phyloP scores from a whole-genome alignment of 1,284 basidiomycete genomes.

The Fomitiporia mediterranea region DNA sequence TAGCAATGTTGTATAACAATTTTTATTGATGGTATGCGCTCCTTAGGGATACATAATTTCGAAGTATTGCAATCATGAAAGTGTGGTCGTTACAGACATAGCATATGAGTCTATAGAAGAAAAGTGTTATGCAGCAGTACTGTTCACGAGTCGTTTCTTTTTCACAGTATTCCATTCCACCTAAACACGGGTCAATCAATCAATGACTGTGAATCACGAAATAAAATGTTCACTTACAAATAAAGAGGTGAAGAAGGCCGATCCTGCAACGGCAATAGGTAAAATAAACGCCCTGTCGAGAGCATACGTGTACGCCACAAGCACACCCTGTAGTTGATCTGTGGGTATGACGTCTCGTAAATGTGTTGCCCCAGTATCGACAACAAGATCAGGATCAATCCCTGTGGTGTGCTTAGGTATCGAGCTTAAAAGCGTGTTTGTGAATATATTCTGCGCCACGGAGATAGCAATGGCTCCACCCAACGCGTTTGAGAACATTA shows the following conservation, averaged over 20 bases:
- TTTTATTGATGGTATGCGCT: too few relatives aligned
- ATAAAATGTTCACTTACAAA: constrained; percentile 12
- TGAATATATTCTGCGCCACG: constrained; percentile 25
- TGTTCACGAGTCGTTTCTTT: constrained; percentile 14
- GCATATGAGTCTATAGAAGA: too few relatives aligned
- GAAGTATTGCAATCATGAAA: too few relatives aligned
- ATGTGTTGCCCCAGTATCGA: constrained; percentile 20
- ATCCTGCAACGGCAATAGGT: constrained; percentile 17
- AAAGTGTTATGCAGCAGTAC: constrained; percentile 5
- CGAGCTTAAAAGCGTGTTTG: constrained; percentile 20
- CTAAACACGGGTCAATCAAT: background rate
- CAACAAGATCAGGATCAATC: constrained; percentile 18
- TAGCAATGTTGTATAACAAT: too few relatives aligned
- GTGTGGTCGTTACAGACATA: too few relatives aligned
- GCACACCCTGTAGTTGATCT: constrained; percentile 19
- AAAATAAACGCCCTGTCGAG: constrained; percentile 19
- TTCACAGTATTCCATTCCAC: constrained; percentile 20
- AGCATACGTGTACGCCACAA: constrained; percentile 20
- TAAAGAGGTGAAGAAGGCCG: constrained; percentile 14
- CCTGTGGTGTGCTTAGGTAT: constrained; percentile 22
- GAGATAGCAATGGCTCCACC: constrained; percentile 25
- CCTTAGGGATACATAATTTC: too few relatives aligned
- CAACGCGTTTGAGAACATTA: constrained; percentile 24
- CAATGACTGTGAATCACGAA: background rate
- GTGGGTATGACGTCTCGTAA: constrained; percentile 19